Evolutionary conservation across 1,139 yeast species (phyloP), one percentile per base, ranked within the genome.

Genomic region (Scheffersomyces parashehatae): DNA sequence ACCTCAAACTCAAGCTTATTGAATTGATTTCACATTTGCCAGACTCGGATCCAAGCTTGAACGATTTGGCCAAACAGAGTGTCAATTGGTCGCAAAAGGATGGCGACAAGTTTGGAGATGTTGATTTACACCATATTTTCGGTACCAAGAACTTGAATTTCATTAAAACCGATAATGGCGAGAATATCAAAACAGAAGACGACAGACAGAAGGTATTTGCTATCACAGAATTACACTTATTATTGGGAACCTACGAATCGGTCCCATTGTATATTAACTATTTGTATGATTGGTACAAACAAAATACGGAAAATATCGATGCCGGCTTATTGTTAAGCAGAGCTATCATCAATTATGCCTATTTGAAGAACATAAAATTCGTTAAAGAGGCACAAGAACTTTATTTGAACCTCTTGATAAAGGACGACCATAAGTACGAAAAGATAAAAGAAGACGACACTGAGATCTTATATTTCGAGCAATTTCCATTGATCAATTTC

Each of bases 91-190:
- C 91, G 0, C 67, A 69, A 38, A 74, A 74, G 40, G 70, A 81
- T 3, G 57, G 55, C 3, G 68, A 65, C 45, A 79, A 79, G 46
- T 79, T 79, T 50, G 97, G 97, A 4, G 96, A 89, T 57, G 74
- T 84, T 5, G 84, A 81, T 39, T 69, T 93, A 45, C 91, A 88
- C 58, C 84, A 84, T 52, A 75, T 85, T 14, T 75, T 91, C 49
- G 97, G 97, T 0, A 64, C 72, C 32, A 85, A 86, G 56, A 71
- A 88, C 40, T 65, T 81, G 47, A 58, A 56, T 29, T 56, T 59
- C 10, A 62, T 48, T 54, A 58, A 45, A 66, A 67, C 7, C 67
- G 39, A 41, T 11, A 35, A 33, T 3, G 40, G 39, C 4, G 36
- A 46, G 11, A 42, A 49, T 10, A 47, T 56, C 33, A 48, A 58